Percentiles rank a stretch among this genome's conserved stretches.
Evolutionary conservation across 176 grass and related monocot species (phyloP).

Genomic region (Oryza glaberrima): DNA sequence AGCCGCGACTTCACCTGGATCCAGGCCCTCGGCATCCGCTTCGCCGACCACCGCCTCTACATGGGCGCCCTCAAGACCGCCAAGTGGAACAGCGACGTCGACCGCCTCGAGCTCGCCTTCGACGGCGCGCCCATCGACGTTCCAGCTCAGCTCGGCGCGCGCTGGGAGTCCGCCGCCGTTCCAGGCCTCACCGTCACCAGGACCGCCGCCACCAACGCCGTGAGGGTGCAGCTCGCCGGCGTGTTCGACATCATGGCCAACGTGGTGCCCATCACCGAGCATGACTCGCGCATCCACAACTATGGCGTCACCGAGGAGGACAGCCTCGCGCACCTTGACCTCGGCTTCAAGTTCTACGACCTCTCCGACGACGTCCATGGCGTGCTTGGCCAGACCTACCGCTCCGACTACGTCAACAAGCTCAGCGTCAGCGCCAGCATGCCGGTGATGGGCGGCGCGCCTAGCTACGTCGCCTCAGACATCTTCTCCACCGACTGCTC

Average conservation of each 20-base stretch:
- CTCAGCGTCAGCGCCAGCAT: constrained; percentile 44
- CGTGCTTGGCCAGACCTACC: constrained; percentile 59
- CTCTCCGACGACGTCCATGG: constrained; percentile 46
- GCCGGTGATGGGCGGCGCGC: constrained; percentile 45
- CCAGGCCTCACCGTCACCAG: constrained; percentile 30
- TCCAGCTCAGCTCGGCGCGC: neutral
- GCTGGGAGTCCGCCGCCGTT: constrained; percentile 32
- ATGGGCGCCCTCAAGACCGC: constrained; percentile 40
- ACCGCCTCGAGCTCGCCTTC: constrained; percentile 41
- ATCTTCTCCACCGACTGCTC: constrained; percentile 52
- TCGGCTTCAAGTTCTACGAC: constrained; percentile 52
- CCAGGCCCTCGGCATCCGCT: constrained; percentile 59
- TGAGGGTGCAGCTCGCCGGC: constrained; percentile 43
- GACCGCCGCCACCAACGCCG: constrained; percentile 31
- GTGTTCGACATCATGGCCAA: constrained; percentile 55
- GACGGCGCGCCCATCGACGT: constrained; percentile 35
- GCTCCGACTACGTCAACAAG: constrained; percentile 48
- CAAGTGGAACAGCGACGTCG: constrained; percentile 33
- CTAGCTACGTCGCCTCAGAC: constrained; percentile 32
- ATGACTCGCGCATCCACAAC: constrained; percentile 54
- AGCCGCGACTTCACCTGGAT: constrained; percentile 64
- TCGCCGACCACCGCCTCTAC: constrained; percentile 53
- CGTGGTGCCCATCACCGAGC: constrained; percentile 51
- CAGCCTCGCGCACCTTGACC: constrained; percentile 44
- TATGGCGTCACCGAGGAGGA: constrained; percentile 44